phyloP scores from a whole-genome alignment of 1,284 basidiomycete genomes.

The Athelia psychrophila region DNA sequence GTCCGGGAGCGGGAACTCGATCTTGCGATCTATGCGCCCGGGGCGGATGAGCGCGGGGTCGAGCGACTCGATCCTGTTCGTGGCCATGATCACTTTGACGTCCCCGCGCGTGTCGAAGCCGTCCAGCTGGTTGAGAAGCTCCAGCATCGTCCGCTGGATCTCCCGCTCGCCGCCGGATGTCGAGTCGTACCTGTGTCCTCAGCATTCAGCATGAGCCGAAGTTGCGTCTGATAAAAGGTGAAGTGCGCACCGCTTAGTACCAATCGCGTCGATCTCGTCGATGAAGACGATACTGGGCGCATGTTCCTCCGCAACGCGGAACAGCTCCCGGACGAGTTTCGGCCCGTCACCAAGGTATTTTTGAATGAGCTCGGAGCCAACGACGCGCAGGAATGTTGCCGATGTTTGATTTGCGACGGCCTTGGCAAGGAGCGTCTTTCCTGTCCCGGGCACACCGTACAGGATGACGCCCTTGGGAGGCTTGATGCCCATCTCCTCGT shows the following conservation, averaged over 20 bases:
- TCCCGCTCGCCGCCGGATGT: slow-evolving; percentile 98
- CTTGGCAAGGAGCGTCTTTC: slow-evolving; percentile 97
- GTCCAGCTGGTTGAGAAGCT: slow-evolving; percentile 96
- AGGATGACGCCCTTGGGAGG: slow-evolving; percentile 99
- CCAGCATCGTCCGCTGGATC: slow-evolving; percentile 99
- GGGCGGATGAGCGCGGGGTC: slow-evolving; percentile 98
- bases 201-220: slow-evolving; percentile 35
- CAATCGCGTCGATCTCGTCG: slow-evolving; percentile 98
- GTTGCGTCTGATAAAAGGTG: slow-evolving; percentile 4
- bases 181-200: slow-evolving; percentile 75
- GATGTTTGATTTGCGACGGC: slow-evolving; percentile 99
- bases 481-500: slow-evolving; percentile 99
- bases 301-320: slow-evolving; percentile 96
- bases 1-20: slow-evolving; percentile 93
- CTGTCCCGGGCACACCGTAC: slow-evolving; percentile 98
- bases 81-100: slow-evolving; percentile 96
- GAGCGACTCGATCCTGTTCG: slow-evolving; percentile 91
- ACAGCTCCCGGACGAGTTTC: slow-evolving; percentile 96
- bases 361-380: slow-evolving; percentile 98
- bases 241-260: slow-evolving; percentile 85
- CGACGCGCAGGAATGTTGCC: slow-evolving; percentile 96
- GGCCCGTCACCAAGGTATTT: slow-evolving; percentile 99
- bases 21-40: slow-evolving; percentile 98
- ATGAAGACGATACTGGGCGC: slow-evolving; percentile 99
- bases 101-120: slow-evolving; percentile 99